Conservation (phyloP, 2,329 filamentous ascomycete genomes). For the Penicillium digitatum region DNA sequence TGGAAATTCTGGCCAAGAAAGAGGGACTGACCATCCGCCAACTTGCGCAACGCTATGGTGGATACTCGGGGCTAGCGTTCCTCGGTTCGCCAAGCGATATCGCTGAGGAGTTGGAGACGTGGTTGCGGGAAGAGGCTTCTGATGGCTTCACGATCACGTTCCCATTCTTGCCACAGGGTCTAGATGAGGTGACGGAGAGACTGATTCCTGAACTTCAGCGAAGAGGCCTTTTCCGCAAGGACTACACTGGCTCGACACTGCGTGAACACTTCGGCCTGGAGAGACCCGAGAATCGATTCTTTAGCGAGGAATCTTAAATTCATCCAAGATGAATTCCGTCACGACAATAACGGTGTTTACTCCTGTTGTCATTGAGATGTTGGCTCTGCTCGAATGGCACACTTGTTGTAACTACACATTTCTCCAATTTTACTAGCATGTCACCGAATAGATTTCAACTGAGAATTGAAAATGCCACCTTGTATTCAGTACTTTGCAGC, state of each 20-base stretch:
- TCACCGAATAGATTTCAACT: not conserved
- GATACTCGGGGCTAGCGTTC: slow-evolving; percentile 50
- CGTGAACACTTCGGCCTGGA: slow-evolving; percentile 54
- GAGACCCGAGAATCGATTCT: slow-evolving; percentile 45
- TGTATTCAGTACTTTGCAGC: not conserved
- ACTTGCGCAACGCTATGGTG: slow-evolving; percentile 50
- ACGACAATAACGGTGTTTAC: not conserved
- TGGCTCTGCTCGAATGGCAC: not conserved
- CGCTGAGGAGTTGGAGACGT: slow-evolving; percentile 49
- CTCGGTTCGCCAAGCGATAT: slow-evolving; percentile 50
- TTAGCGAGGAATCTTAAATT: slow-evolving; percentile 11
- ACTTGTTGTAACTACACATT: not conserved
- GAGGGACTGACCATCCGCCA: slow-evolving; percentile 51
- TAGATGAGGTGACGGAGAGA: slow-evolving; percentile 48
- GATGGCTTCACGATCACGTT: slow-evolving; percentile 53
- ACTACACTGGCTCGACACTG: slow-evolving; percentile 52
- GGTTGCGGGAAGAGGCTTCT: slow-evolving; percentile 47
- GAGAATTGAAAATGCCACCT: not conserved
- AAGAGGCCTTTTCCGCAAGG: slow-evolving; percentile 50
- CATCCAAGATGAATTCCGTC: not conserved
- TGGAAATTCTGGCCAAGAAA: slow-evolving; percentile 44
- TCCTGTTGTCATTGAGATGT: not conserved
- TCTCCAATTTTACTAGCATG: not conserved
- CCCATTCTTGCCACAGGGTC: slow-evolving; percentile 50
- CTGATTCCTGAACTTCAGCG: slow-evolving; percentile 52